These are phyloP conservation scores for Schoenoplectus tabernaemontani DNA, from an alignment of 202 grass and related monocot genomes.

Conservation along the genomic window DNA sequence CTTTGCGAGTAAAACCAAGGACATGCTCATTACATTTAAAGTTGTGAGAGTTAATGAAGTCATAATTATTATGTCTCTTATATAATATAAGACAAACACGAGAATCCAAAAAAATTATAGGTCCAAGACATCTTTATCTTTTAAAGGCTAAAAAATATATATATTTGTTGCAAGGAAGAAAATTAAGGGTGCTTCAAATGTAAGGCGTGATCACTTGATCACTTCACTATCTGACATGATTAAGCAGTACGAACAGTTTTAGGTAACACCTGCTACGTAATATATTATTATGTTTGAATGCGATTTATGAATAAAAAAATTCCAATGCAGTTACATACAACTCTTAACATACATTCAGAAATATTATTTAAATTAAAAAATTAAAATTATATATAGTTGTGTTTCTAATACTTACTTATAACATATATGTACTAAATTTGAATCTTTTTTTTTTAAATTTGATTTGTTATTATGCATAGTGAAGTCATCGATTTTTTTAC, in stretches of 20 bases:
- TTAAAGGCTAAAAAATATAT: background rate
- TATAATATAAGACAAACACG: constrained; percentile 4
- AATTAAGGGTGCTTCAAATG: background rate
- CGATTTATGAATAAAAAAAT: background rate
- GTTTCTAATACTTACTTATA: no score
- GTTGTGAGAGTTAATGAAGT: background rate
- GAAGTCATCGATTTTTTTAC: no score
- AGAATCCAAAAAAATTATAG: background rate
- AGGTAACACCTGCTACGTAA: background rate
- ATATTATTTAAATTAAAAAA: no score
- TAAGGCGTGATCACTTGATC: background rate
- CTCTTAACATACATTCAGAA: no score
- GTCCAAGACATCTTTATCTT: background rate
- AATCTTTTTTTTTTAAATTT: no score
- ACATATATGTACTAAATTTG: no score
- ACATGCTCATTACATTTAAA: background rate
- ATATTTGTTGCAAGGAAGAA: background rate
- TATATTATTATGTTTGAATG: background rate
- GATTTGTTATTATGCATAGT: no score
- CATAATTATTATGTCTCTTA: background rate
- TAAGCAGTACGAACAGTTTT: background rate
- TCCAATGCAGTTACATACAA: no score
- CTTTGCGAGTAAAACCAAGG: background rate
- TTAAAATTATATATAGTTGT: no score
- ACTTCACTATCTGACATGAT: background rate